Base-by-base conservation (phyloP, 2,329 filamentous ascomycete species). In the Fusarium goolgardi region DNA sequence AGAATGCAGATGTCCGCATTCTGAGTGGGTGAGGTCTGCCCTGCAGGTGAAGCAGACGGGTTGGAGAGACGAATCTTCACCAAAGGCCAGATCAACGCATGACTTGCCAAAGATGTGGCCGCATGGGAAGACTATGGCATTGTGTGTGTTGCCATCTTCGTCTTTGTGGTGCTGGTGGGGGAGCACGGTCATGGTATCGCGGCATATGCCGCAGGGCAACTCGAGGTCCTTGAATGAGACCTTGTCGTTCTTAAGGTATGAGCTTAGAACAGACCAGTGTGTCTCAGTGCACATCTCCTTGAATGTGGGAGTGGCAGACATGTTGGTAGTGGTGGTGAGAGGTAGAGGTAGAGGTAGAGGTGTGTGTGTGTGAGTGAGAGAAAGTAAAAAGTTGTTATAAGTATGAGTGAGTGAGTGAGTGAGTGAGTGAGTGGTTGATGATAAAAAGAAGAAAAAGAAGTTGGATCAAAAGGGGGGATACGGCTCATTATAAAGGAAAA, bases 71-170 rank as follows among this genome's bases (percentile, higher is more conserved):
- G 32, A 27, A 4, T 27, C 3, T 1, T n/a, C 4, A 3, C 12
- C 15, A 12, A 47, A 59, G 27, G 18, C 35, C 2, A 5, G 3
- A 12, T 47, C 27, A 10, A 63, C 10, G 4, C 60, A 63, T 5
- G 37, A 37, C 11, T 37, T 23, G 5, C 59, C 58, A 11, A 55
- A 43, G 10, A 63, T 62, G n/a, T 63, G 59, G 0, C 59, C 59
- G 6, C 59, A 63, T 8, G 43, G 49, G 9, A 62, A 23, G 27
- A 63, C 34, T 0, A 37, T 15, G 3, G 44, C 51, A 21, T 6
- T 20, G 6, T 62, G 58, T n/a, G 35, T 41, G 9, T 39, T 21
- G 3, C 13, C 29, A 3, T 46, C 15, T 1, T 49, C 43, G 5
- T 63, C 57, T 18, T 16, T 4, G 9, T 29, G 27, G 5, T 55